Conservation (phyloP, 768 basidiomycete species). For the Guyanaporus albipodus region DNA sequence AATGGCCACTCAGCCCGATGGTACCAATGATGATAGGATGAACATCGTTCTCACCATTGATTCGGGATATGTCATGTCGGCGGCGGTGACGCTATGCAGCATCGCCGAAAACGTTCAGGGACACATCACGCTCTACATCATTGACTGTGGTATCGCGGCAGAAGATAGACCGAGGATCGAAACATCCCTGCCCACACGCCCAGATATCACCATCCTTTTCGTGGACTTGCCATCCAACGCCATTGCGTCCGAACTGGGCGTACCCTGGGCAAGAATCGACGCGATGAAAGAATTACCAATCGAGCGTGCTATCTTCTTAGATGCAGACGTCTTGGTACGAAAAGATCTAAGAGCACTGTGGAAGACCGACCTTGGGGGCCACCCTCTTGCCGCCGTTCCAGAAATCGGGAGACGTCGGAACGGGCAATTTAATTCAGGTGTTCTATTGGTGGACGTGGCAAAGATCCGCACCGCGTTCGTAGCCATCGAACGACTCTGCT, state of each 20-base stretch:
- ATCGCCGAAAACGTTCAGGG: slow-evolving; percentile 33
- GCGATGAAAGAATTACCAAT: slow-evolving; percentile 42
- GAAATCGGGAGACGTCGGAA: slow-evolving; percentile 51
- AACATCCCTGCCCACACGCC: slow-evolving; percentile 23
- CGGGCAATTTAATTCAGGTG: slow-evolving; percentile 57
- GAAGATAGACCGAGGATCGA: slow-evolving; percentile 34
- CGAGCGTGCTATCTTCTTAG: slow-evolving; percentile 49
- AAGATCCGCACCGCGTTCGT: slow-evolving; percentile 28
- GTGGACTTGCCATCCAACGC: slow-evolving; percentile 33
- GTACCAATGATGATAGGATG: slow-evolving; percentile 42
- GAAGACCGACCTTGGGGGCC: slow-evolving; percentile 41
- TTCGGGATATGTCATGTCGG: slow-evolving; percentile 43
- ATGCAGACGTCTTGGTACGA: slow-evolving; percentile 49
- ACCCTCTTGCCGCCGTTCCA: slow-evolving; percentile 39
- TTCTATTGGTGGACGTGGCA: slow-evolving; percentile 48
- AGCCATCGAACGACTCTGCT: slow-evolving; percentile 27
- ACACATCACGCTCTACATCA: slow-evolving; percentile 46
- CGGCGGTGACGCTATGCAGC: slow-evolving; percentile 46
- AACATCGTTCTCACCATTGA: slow-evolving; percentile 45
- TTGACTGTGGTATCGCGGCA: slow-evolving; percentile 42
- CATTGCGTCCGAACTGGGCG: slow-evolving; percentile 26
- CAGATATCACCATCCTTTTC: slow-evolving; percentile 42
- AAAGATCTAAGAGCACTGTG: slow-evolving; percentile 40
- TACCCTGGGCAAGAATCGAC: slow-evolving; percentile 50
- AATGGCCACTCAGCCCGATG: too few species aligned